phyloP scores from a whole-genome alignment of 2,329 filamentous ascomycete genomes.

The Calonectria hongkongensis region DNA sequence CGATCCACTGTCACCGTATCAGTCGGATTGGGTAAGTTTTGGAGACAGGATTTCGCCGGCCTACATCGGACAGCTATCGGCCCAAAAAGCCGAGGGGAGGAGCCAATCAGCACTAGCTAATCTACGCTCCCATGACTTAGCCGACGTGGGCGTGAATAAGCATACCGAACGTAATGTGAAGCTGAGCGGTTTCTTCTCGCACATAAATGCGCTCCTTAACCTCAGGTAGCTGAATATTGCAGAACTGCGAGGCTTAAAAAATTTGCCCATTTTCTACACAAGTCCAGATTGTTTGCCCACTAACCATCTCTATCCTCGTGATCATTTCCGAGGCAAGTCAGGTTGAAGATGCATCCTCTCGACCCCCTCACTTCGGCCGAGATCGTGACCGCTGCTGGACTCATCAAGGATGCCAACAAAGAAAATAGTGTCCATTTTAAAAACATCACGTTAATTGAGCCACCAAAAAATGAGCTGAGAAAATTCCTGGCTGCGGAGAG shows the following conservation, averaged over 20 bases:
- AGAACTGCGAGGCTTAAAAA: too few species aligned
- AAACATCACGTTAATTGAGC: conserved; percentile 40
- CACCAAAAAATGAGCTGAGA: conserved; percentile 34
- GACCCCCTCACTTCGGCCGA: conserved; percentile 32
- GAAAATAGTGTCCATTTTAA: conserved; percentile 39
- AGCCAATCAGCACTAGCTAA: neutral
- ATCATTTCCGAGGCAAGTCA: too few species aligned
- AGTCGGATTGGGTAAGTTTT: conserved; percentile 3
- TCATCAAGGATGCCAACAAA: conserved; percentile 7
- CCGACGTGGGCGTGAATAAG: conserved; percentile 2
- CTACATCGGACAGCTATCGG: conserved; percentile 18
- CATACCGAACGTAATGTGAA: neutral
- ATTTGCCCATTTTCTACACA: neutral
- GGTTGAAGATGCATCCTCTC: conserved; percentile 25
- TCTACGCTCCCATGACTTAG: neutral
- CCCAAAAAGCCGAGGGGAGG: neutral
- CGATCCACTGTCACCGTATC: neutral
- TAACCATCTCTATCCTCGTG: neutral
- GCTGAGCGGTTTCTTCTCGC: neutral
- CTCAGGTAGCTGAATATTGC: neutral
- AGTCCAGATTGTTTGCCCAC: neutral
- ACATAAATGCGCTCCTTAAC: too few species aligned
- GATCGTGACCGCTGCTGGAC: neutral
- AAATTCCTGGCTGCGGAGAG: conserved; percentile 36
- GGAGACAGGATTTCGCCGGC: conserved; percentile 12